A percentile compares a stretch with the other conserved stretches of the same genome.
Evolutionary conservation across 2,329 filamentous ascomycete genomes (phyloP).

Genomic region (Paracoccidioides lutzii): DNA sequence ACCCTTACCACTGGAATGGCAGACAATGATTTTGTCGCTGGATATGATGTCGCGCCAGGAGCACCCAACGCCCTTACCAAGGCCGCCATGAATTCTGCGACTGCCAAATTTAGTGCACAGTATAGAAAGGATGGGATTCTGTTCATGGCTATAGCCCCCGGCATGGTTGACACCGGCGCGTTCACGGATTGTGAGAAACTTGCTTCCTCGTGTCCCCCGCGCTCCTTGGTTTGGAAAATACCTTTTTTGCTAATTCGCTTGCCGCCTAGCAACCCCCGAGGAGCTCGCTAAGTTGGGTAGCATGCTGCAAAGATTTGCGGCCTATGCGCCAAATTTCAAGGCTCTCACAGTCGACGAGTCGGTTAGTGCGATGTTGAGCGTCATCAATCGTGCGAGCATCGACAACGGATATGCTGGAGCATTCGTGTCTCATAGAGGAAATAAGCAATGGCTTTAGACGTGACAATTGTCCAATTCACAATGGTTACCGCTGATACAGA

Average conservation of each 20-base stretch:
- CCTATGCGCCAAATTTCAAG: slow-evolving; percentile 31
- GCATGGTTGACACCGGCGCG: slow-evolving; percentile 2
- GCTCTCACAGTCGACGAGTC: slow-evolving; percentile 27
- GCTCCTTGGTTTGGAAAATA: too few species aligned
- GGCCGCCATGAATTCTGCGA: slow-evolving; percentile 39
- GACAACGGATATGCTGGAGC: slow-evolving; percentile 37
- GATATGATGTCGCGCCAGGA: slow-evolving; percentile 23
- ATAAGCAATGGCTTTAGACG: slow-evolving; percentile 39
- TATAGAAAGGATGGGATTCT: slow-evolving; percentile 40
- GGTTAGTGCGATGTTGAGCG: slow-evolving; percentile 18
- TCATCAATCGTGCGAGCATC: slow-evolving; percentile 30
- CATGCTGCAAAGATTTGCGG: slow-evolving; percentile 20
- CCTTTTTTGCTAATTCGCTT: background rate
- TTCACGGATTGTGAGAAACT: too few species aligned
- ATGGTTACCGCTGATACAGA: background rate
- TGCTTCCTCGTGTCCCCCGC: too few species aligned
- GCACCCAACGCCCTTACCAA: slow-evolving; percentile 39
- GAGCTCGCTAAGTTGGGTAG: slow-evolving; percentile 14
- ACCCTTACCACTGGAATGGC: slow-evolving; percentile 38
- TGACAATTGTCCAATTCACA: background rate
- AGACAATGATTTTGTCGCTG: slow-evolving; percentile 33
- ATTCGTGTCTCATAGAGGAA: slow-evolving; percentile 44
- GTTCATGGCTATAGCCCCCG: slow-evolving; percentile 41
- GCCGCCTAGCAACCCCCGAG: slow-evolving; percentile 12
- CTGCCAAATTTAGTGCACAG: slow-evolving; percentile 42